These are phyloP conservation scores for Canna indica DNA, from an alignment of 176 grass and related monocot genomes.

Conservation along the genomic window DNA sequence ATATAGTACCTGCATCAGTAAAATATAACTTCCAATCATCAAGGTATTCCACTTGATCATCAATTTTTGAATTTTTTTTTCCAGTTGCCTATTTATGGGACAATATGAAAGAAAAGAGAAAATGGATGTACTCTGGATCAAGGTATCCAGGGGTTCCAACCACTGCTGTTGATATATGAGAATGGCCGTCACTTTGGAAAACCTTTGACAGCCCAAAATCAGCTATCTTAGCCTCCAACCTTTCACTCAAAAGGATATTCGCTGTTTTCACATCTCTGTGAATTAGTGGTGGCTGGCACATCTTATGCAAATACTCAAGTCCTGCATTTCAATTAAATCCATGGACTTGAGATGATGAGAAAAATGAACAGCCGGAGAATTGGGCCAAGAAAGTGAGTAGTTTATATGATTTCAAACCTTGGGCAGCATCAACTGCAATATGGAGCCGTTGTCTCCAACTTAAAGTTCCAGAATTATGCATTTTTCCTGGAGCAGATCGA, in stretches of 20 bases:
- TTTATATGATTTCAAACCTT: too few species aligned
- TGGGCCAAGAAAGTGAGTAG: too few species aligned
- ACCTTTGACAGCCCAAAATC: constrained; percentile 20
- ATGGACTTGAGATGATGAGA: too few species aligned
- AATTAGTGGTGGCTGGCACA: constrained; percentile 9
- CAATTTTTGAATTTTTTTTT: neutral
- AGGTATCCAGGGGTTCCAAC: constrained; percentile 8
- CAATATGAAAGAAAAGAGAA: neutral
- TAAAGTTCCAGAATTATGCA: neutral
- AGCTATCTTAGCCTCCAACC: constrained; percentile 12
- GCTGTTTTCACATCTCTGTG: constrained; percentile 16
- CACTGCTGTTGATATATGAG: constrained; percentile 6
- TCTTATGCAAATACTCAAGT: constrained; percentile 13
- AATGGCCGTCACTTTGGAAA: neutral
- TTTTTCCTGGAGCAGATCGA: too few species aligned
- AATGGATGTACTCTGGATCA: constrained; percentile 8
- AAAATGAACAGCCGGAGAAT: too few species aligned
- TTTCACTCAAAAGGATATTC: constrained; percentile 12
- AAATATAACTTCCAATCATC: too few species aligned
- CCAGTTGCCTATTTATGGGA: neutral
- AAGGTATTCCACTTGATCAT: too few species aligned
- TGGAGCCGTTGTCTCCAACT: neutral
- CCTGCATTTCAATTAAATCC: neutral
- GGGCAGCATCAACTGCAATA: constrained; percentile 16
- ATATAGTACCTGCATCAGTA: neutral